Base-by-base conservation (phyloP, 768 basidiomycete species). In the Clitopilus hobsonii region DNA sequence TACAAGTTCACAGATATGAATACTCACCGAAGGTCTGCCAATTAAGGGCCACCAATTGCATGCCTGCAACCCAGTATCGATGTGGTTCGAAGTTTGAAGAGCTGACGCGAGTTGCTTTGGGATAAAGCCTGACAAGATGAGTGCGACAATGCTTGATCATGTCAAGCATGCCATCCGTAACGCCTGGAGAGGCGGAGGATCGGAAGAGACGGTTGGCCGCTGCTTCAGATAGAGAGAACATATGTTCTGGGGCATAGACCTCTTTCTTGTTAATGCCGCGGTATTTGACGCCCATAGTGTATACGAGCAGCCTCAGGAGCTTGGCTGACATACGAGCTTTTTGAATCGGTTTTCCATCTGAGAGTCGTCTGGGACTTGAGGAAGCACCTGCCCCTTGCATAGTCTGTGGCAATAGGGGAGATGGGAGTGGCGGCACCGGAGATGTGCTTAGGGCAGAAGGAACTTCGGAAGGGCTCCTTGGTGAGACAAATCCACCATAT, bases 71-170 rank as follows among this genome's bases (percentile, higher is more conserved):
- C 97, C 97, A 99, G 66, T 85, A 95, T 18, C 87, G 82, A 70
- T 94, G 88, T 3, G 96, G 96, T 61, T 91, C 82, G 64, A 88
- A 99, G 67, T 99, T 99, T 6, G 86, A 86, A 55, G 91, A 94
- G 55, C 77, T 84, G 49, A 99, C 72, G 54, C 96, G 74, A 48
- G 77, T 85, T 5, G 92, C 95, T 63, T 88, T 89, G 0, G 96
- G 96, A 66, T 98, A 99, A 1, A 88, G 84, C 57, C 96, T 75
- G 8, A 94, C 88, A 28, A 99, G 66, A 67, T 98, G 95, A 1
- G 79, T 85, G 56, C 86, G 82, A 56, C 85, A 93, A 71, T 99
- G 97, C 71, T 94, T 94, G 72, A 98, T 85, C 51, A 98, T 75
- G 65, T 92, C 87, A 61, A 76, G 68, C 71, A 84, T 82, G 29